Base-by-base conservation (phyloP, 164 flowering plant genomes). In the Cinnamomum chago region DNA sequence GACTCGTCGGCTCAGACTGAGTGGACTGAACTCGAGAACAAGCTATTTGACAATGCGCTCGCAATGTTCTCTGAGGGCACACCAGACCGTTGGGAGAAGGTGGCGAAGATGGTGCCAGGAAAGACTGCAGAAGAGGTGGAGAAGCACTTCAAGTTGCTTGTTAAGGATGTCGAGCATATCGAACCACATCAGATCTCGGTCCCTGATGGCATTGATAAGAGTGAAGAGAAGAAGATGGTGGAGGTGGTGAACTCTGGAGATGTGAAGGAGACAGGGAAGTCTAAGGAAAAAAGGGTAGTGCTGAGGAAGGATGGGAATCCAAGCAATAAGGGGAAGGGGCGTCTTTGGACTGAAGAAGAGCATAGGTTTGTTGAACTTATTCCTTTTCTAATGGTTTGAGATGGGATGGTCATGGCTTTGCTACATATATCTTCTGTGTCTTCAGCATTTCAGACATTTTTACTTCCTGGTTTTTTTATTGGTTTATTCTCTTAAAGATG, bases 1-100 rank as follows among this genome's bases (percentile, higher is more conserved):
- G 55, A 62, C 10, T 17, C 11, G 25, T 17, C 58, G 62, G 68
- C 13, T 70, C 72, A 13, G 35, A 70, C 88, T 0, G 84, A 73
- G n/a, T 87, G 90, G 90, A 72, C 71, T 33, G 50, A 50, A 10
- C 35, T 76, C 3, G 86, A 85, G 76, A 81, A 84, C 82, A 82
- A 84, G 75, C 11, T 58, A 33, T 84, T 88, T 67, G 87, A 86
- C 73, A 77, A 69, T 50, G 82, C 78, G 5, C 5, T 85, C 2
- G 84, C 82, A 10, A 73, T 67, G 33, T n/a, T 71, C 9, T 15
- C 20, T 14, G 68, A 52, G 22, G 65, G 68, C 12, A 4, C 78
- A 15, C 80, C 81, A 1, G 75, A 72, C 14, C 40, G 73, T 7
- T 79, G 81, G 62, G 71, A 73, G 58, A 73, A 76, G 15, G 68